Percentiles rank a stretch among this genome's conserved stretches.
Evolutionary conservation across 192 early-diverging fungal species (phyloP).

Genomic region (Backusella parvicylindrica): DNA sequence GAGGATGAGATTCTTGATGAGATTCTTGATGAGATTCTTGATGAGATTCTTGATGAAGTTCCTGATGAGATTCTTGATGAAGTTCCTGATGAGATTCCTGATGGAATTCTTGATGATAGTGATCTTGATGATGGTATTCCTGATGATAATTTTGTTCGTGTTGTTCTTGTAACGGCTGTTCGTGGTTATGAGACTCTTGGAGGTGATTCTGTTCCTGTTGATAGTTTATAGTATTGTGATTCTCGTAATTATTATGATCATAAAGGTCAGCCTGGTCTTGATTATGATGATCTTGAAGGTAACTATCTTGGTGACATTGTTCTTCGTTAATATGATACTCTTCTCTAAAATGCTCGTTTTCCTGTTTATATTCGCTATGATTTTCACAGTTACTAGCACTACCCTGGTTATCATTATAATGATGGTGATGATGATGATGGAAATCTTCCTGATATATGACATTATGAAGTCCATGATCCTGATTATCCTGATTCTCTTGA

Average conservation of each 20-base stretch:
- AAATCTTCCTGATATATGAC: neutral
- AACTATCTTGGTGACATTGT: neutral
- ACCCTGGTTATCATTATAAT: neutral
- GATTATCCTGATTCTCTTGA: neutral
- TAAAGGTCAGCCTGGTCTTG: no score
- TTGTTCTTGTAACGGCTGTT: no score
- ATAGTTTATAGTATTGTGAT: neutral
- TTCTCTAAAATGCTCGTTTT: neutral
- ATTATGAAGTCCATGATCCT: neutral
- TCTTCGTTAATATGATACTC: neutral
- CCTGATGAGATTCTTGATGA: neutral
- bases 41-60: slow-evolving; percentile 1
- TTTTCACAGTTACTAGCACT: neutral
- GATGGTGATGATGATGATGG: neutral
- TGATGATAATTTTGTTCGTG: neutral
- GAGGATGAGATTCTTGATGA: slow-evolving; percentile 6
- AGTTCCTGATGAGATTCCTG: neutral
- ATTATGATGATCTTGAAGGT: no score
- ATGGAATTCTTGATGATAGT: neutral
- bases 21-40: slow-evolving; percentile 13
- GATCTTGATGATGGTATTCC: neutral
- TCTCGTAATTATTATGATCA: no score
- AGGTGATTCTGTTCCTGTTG: neutral
- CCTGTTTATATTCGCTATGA: slow-evolving; percentile 12
- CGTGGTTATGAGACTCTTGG: neutral